Evolutionary conservation across 164 flowering plant species (phyloP), one percentile per base, ranked within the genome.

Genomic region (Magnolia sinica): DNA sequence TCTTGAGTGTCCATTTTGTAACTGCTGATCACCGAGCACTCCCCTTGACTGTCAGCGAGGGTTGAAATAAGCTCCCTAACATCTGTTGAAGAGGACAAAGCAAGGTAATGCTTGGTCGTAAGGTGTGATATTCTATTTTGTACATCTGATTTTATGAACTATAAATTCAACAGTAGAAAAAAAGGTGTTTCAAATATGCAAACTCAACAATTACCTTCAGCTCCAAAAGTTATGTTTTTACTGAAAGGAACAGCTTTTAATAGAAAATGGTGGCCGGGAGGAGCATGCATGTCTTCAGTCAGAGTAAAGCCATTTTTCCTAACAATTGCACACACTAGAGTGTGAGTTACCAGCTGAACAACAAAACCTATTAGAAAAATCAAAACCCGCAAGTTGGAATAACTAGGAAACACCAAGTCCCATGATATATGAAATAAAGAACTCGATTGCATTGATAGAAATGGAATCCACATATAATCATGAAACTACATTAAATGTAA

Each of bases 241-340:
- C 99, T 96, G 86, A 94, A 96, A 71, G 99, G 99, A 74, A 96
- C 92, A 74, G 98, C 87, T 84, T 82, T 90, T 77, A 96, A 74
- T 71, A 78, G 89, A 84, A 90, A 93, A 74, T 82, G 98, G 50
- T 75, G 80, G 69, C 99, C 99, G 23, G 97, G 88, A 76, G 88
- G 93, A 79, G 98, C 97, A 82, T 83, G 72, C 29, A 81, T 55
- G 77, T 96, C 96, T 84, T 96, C 99, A 79, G 88, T 94, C 86
- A 96, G 77, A 75, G 82, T 65, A 84, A 96, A 96, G 13, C 99
- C 99, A 84, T 96, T 94, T 87, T 87, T 92, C 90, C 98, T 96
- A 85, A 31, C 61, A 82, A 76, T 77, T 79, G 23, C 76, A 78
- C 19, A 79, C 8, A 64, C 73, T 65, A 27, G 49, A 52, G 68